Percentiles rank a stretch among this genome's conserved stretches.
phyloP scores from a whole-genome alignment of 768 basidiomycete species.

The Boletus vinaceobasis region DNA sequence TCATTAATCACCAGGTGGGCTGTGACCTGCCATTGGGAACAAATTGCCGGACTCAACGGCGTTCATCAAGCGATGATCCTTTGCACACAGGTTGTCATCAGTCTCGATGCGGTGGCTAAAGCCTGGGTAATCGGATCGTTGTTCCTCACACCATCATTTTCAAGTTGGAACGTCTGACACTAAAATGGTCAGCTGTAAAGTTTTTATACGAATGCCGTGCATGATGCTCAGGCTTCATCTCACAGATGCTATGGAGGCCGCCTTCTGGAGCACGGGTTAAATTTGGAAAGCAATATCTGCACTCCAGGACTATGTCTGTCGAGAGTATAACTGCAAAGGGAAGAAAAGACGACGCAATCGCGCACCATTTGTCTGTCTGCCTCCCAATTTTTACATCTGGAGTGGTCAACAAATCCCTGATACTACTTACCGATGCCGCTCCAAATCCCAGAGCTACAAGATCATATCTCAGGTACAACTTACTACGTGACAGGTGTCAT shows the following conservation, averaged over 20 bases:
- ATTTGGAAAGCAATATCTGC: background rate
- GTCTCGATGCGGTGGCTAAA: background rate
- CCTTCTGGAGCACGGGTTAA: background rate
- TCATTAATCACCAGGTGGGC: too few relatives aligned
- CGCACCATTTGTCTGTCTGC: too few relatives aligned
- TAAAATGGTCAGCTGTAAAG: background rate
- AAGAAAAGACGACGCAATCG: background rate
- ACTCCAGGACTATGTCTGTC: background rate
- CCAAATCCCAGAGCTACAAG: background rate
- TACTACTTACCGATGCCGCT: background rate
- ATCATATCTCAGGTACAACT: background rate
- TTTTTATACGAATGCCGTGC: background rate
- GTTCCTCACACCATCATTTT: too few relatives aligned
- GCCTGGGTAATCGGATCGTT: background rate
- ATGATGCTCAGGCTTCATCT: background rate
- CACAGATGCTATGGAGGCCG: background rate
- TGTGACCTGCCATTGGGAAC: too few relatives aligned
- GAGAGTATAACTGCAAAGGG: background rate
- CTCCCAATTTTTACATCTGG: background rate
- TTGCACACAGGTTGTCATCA: background rate
- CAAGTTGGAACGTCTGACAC: background rate
- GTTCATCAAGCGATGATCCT: background rate
- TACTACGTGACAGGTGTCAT: background rate
- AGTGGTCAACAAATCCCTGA: background rate
- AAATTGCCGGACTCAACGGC: too few relatives aligned